Percentiles rank a stretch among this genome's conserved stretches.
phyloP scores from a whole-genome alignment of 176 grass and related monocot genomes.

The Rhipidocladum racemiflorum region DNA sequence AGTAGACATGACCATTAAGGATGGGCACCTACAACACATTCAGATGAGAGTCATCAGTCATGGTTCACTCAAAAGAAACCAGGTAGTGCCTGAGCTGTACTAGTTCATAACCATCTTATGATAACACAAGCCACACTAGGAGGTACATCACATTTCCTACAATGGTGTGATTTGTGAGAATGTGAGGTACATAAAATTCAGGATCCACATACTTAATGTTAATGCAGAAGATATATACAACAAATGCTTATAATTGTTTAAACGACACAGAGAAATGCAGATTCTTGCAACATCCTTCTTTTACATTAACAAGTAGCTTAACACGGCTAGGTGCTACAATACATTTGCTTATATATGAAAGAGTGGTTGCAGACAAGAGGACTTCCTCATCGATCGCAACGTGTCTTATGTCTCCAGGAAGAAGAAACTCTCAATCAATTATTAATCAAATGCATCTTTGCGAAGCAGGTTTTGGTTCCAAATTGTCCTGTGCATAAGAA shows the following conservation, averaged over 20 bases:
- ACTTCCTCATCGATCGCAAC: too few species aligned
- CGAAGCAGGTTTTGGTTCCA: too few species aligned
- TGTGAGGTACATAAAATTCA: neutral
- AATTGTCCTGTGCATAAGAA: too few species aligned
- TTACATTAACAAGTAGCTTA: neutral
- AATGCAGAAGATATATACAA: neutral
- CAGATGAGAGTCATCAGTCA: constrained; percentile 13
- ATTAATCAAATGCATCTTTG: too few species aligned
- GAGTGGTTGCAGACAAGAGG: too few species aligned
- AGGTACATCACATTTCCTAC: neutral
- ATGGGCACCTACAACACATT: constrained; percentile 51
- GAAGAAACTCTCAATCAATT: too few species aligned
- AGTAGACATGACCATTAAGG: constrained; percentile 55
- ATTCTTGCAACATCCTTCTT: neutral
- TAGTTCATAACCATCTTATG: neutral
- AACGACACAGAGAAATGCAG: neutral
- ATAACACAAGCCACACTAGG: neutral
- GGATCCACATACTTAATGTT: neutral
- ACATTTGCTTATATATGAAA: neutral
- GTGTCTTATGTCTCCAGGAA: too few species aligned
- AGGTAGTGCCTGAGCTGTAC: neutral
- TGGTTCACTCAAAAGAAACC: constrained; percentile 12
- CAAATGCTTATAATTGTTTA: neutral
- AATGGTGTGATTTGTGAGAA: neutral
- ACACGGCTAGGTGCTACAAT: neutral